Percentiles rank a stretch among this genome's conserved stretches.
Conservation (phyloP, 1,284 basidiomycete genomes). For the Cystobasidiaceae sp. region DNA sequence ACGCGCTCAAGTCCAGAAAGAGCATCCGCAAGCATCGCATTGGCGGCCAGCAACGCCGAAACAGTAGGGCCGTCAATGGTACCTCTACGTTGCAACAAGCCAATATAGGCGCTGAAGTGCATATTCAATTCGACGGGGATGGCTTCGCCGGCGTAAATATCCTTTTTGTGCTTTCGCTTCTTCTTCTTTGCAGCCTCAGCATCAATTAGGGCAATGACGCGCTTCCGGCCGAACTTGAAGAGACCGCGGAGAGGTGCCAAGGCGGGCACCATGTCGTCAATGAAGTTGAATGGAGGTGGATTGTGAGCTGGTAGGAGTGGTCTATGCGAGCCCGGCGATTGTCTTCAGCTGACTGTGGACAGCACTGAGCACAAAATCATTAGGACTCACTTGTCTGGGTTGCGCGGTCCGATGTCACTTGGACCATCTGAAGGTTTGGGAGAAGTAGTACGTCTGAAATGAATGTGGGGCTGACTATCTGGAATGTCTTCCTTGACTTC, state of each 20-base stretch:
- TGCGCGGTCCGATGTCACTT: conserved; percentile 5
- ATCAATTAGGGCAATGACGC: not conserved
- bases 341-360: too few species aligned
- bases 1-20: conserved; percentile 48
- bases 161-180: conserved; percentile 39
- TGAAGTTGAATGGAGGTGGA: conserved; percentile 29
- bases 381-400: conserved; percentile 23
- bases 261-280: conserved; percentile 56
- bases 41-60: conserved; percentile 41
- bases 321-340: conserved; percentile 49
- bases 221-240: conserved; percentile 40
- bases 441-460: not conserved
- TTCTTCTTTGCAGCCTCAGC: conserved; percentile 44
- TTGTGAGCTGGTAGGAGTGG: conserved; percentile 43
- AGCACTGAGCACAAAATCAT: too few species aligned
- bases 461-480: not conserved
- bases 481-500: not conserved
- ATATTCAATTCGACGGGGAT: conserved; percentile 58
- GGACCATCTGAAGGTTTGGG: not conserved
- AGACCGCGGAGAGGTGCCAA: conserved; percentile 56
- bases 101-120: conserved; percentile 29
- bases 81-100: conserved; percentile 49
- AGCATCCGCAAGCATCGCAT: conserved; percentile 56
- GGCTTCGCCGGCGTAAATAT: conserved; percentile 56
- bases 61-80: conserved; percentile 60